Base-by-base conservation (phyloP, 2,329 filamentous ascomycete species). In the Colletotrichum theobromicola region DNA sequence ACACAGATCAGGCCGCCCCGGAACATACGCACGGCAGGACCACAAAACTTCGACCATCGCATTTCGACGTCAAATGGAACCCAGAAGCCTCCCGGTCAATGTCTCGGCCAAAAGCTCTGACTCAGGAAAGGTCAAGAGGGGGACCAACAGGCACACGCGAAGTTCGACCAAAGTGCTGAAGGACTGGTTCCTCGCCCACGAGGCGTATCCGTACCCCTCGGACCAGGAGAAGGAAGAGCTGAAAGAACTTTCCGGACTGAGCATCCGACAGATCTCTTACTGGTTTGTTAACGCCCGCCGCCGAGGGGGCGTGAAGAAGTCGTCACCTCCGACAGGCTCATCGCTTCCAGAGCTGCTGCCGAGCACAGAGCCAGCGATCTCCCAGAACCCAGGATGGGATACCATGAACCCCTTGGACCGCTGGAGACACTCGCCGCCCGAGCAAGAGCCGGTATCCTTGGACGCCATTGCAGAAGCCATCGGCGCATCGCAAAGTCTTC, bases 111-210 rank as follows among this genome's bases (percentile, higher is more conserved):
- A 50, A 50, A 50, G 4, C 32, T 16, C 42, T 7, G 42, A 50
- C 42, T 18, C 50, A 18, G 24, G 21, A 7, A 55, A 55, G 50
- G 18, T 5, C 0, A 21, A 12, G 0, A 55, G 21, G 50, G 24
- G 15, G 0, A 55, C n/a, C 0, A 26, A 0, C 0, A 55, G 50
- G 0, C 50, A 55, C 2, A n/a, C 50, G 5, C 21, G 50, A 55
- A 55, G 50, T 3, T 28, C 50, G 12, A 55, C 50, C 0, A 55
- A 28, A 18, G 50, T 55, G 0, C 50, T 55, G 0, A 26, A 55
- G 21, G 50, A 26, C 0, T 55, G 50, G 50, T 9, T 55, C 26
- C n/a, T 21, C 8, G 50, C 50, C 1, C 50, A 55, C n/a, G 6
- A 24, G 2, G 21, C 50, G 2, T 16, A 26, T 18, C 50, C 50